phyloP scores from a whole-genome alignment of 2,329 filamentous ascomycete genomes.

The Drechslerella dactyloides region DNA sequence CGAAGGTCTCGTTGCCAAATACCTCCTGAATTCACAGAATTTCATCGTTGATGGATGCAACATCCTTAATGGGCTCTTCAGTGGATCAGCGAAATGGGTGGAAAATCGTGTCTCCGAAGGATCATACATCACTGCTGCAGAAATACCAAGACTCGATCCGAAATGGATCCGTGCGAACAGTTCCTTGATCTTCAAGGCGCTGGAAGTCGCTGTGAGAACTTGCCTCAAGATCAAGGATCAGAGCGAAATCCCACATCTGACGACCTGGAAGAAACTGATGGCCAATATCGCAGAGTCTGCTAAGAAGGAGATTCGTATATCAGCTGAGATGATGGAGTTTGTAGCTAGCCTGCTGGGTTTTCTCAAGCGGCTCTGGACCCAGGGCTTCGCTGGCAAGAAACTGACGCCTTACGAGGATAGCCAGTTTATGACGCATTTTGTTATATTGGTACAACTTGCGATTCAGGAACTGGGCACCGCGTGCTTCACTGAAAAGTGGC shows the following conservation, averaged over 20 bases:
- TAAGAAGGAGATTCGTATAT: conserved; percentile 88
- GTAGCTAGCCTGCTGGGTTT: conserved; percentile 74
- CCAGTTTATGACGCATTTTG: conserved; percentile 62
- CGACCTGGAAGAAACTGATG: conserved; percentile 68
- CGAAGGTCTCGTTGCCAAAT: conserved; percentile 66
- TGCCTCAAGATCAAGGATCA: conserved; percentile 62
- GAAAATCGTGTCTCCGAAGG: conserved; percentile 72
- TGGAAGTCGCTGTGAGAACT: conserved; percentile 64
- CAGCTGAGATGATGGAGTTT: conserved; percentile 79
- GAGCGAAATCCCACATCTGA: conserved; percentile 64
- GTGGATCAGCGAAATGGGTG: conserved; percentile 72
- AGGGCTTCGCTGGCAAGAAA: conserved; percentile 59
- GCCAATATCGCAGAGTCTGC: conserved; percentile 67
- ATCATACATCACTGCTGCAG: conserved; percentile 68
- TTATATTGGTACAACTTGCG: conserved; percentile 63
- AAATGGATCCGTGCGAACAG: conserved; percentile 84
- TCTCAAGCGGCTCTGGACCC: conserved; percentile 72
- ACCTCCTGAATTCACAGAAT: conserved; percentile 62
- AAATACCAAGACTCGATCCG: conserved; percentile 81
- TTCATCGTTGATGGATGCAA: conserved; percentile 69
- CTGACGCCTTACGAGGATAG: conserved; percentile 55
- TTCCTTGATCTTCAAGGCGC: conserved; percentile 68
- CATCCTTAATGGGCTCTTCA: conserved; percentile 76
- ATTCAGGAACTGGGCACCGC: conserved; percentile 66
- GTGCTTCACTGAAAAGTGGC: conserved; percentile 69